Base-by-base conservation (phyloP, 2,329 filamentous ascomycete genomes). In the Sclerotiophoma versabilis region DNA sequence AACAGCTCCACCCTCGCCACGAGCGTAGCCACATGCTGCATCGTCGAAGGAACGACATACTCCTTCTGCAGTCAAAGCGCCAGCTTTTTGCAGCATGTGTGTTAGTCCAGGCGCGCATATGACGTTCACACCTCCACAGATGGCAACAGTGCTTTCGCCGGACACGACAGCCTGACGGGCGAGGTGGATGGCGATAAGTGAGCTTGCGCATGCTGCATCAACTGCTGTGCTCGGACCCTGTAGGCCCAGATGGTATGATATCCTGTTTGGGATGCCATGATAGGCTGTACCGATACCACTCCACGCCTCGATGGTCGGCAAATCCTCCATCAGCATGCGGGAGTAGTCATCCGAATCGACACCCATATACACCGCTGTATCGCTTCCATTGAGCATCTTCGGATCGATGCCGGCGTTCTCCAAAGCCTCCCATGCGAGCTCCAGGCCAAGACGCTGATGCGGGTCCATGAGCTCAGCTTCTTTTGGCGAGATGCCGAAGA, bases 181-280 rank as follows among this genome's bases (percentile, higher is more conserved):
- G 10, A 67, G 58, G 32, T 75, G 71, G 3, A 75, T 57, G 1
- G 73, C 73, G 2, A 71, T 64, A 3, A 76, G 58, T 2, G 68
- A 70, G 15, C 66, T 70, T 15, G 74, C 70, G 38, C 74, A 76
- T 5, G 73, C 74, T 1, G 71, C 69, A 37, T 76, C 73, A 0
- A 75, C 65, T 5, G 73, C 68, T n/a, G 60, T 60, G 37, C 79
- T 82, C 0, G 82, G 81, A 5, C 74, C 72, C 52, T 59, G 64
- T 6, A 76, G 57, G 43, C 74, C 65, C 14, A 74, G 49, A 17
- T 63, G 60, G 34, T 75, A 73, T 2, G 71, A 74, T 8, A 76
- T 74, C 5, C 73, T 58, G 58, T 75, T 73, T 9, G 74, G 67
- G 6, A 78, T 61, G 4, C 74, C 74, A 41, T 70, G 73, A 25